These are phyloP conservation scores for Fremontodendron californicum DNA, from an alignment of 345 rosid genomes.

Conservation along the genomic window DNA sequence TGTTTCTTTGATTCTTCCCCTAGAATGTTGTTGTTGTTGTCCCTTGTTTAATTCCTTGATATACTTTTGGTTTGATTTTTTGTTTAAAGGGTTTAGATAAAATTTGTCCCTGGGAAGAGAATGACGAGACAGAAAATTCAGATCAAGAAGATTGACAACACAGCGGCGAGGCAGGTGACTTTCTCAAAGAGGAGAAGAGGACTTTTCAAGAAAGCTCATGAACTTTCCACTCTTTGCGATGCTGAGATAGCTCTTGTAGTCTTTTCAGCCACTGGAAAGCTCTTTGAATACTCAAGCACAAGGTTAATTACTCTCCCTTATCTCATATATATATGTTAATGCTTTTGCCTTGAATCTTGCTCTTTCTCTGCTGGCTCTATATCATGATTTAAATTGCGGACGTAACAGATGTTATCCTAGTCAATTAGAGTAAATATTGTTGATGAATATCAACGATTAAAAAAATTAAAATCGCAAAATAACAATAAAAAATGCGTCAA, in stretches of 20 bases:
- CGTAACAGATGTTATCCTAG: no score
- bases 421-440: no score
- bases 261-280: slow-evolving; percentile 36
- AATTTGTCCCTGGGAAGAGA: background rate
- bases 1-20: background rate
- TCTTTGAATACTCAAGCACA: slow-evolving; percentile 34
- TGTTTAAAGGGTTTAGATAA: slow-evolving; percentile 4
- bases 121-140: slow-evolving; percentile 43
- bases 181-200: slow-evolving; percentile 46
- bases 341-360: background rate
- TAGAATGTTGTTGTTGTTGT: background rate
- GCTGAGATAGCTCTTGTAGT: slow-evolving; percentile 34
- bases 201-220: slow-evolving; percentile 43
- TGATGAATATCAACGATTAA: no score
- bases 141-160: slow-evolving; percentile 43
- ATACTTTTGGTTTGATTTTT: background rate
- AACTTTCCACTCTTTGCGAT: slow-evolving; percentile 43
- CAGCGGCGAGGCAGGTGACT: slow-evolving; percentile 42
- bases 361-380: background rate
- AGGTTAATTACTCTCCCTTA: slow-evolving; percentile 25
- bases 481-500: background rate
- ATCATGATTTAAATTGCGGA: background rate
- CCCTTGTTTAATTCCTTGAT: no score
- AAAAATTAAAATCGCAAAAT: no score
- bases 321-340: background rate